Evolutionary conservation across 1,139 yeast species (phyloP).

Genomic region (Eremothecium cymbalariae): DNA sequence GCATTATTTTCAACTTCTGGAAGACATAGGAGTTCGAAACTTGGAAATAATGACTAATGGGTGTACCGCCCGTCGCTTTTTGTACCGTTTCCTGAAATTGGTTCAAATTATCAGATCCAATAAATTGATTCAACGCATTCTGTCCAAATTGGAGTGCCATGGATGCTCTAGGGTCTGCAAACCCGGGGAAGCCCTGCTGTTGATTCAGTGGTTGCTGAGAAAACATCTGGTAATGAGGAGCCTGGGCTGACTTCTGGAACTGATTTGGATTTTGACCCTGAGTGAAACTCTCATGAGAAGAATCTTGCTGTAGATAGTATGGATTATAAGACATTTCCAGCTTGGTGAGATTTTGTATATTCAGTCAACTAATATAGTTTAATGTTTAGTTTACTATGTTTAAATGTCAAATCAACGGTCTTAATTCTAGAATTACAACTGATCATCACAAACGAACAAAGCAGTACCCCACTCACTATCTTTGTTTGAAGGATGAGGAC

Average conservation of each 20-base stretch:
- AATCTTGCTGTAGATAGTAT: slow-evolving; percentile 5
- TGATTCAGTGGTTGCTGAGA: slow-evolving; percentile 10
- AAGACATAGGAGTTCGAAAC: slow-evolving; percentile 85
- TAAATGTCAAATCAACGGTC: no score
- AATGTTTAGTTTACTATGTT: no score
- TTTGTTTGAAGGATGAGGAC: no score
- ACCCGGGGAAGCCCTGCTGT: slow-evolving; percentile 11
- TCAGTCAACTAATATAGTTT: no score
- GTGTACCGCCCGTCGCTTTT: slow-evolving; percentile 24
- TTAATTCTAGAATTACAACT: no score
- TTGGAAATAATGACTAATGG: slow-evolving; percentile 62
- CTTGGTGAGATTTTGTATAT: no score
- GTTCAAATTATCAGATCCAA: slow-evolving; percentile 28
- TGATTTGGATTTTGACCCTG: slow-evolving; percentile 23
- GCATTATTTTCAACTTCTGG: slow-evolving; percentile 59
- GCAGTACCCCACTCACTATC: no score
- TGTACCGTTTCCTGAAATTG: slow-evolving; percentile 30
- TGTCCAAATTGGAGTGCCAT: slow-evolving; percentile 88
- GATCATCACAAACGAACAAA: no score
- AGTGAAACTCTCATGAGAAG: slow-evolving; percentile 9
- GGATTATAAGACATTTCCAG: slow-evolving; percentile 11
- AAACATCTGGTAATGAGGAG: slow-evolving; percentile 11
- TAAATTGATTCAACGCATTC: slow-evolving; percentile 51
- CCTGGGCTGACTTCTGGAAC: slow-evolving; percentile 10
- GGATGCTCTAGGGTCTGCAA: slow-evolving; percentile 75